Base-by-base conservation (phyloP, 1,284 basidiomycete species). In the Trametes polyzona region DNA sequence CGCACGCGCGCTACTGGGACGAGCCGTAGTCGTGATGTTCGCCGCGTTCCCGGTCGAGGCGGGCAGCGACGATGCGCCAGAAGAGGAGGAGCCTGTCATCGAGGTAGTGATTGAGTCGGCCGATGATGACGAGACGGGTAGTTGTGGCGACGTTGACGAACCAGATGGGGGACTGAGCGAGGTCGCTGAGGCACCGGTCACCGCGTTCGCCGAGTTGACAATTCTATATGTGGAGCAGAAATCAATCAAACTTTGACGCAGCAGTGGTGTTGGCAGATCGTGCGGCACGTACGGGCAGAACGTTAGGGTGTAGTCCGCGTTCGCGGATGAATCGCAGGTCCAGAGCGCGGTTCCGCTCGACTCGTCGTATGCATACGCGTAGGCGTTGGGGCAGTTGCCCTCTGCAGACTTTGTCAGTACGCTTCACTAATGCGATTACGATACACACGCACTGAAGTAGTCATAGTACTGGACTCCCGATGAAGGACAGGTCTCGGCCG, bases 341-440 rank as follows among this genome's bases (percentile, higher is more conserved):
- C 74, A 80, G 23, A 82, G 70, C 2, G 81, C 80, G 1, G 77
- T 78, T 1, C 73, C 73, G 52, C 74, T 77, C 21, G 69, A 67
- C 65, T 83, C 81, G 60, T 83, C 82, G 61, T 72, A 83, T 0
- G 81, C 80, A 59, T 82, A 83, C 0, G 74, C 78, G 62, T 82
- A 83, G 1, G 78, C 66, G 53, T 79, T 71, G 0, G 78, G 78
- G 65, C 81, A 83, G 52, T 68, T 71, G n/a, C 65, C 63, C 73
- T 83, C 77, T 79, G 59, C 10, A 42, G 10, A 41, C 17, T 8
- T 27, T 11, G 21, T 55, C 17, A 46, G 33, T 35, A 16, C 47
- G 29, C 35, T 26, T 26, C 8, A 27, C 1, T 6, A 29, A 6
- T 11, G 14, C 11, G 0, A 27, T 32, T 9, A 9, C 0, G 6